Evolutionary conservation across 164 flowering plant genomes (phyloP), one percentile per base, ranked within the genome.

Genomic region (Tinospora cordifolia): DNA sequence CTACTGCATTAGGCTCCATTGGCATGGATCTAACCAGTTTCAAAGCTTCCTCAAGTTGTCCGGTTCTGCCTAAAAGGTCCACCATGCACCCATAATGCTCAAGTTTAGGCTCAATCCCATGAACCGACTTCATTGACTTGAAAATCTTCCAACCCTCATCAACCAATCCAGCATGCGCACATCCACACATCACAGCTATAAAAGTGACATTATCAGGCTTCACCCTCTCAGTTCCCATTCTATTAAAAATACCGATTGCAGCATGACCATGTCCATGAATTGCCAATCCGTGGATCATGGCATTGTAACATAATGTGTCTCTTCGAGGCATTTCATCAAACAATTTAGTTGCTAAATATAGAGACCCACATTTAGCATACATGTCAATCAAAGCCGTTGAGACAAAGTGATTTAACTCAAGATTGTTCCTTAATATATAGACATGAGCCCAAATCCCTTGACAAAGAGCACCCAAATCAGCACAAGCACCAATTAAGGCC

Each of bases 21-120:
- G 88, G 88, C 85, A 88, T 85, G 30, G 65, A 40, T 47, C 39
- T 6, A 40, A 86, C 47, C 51, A 40, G 72, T 67, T 80, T 77
- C 62, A 72, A 72, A 12, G 90, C 90, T 69, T 86, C 88, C 62
- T 70, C 46, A 12, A 87, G 75, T 49, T 51, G 72, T 63, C 91
- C 91, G 0, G 85, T 86, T 73, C 88, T 82, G 30, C 87, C 90
- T 49, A 88, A 80, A 46, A 88, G 84, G 74, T 88, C 92, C 41
- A 88, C 84, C 19, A 88, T 67, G 76, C 88, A 86, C 19, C 86
- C 83, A 73, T 86, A 85, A 71, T 88, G 91, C 82, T 86, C 88
- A 25, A 83, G 70, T 63, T 81, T 81, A 19, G 89, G 89, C 66
- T 80, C 81, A 13, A 86, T 73, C 36, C 85, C 83, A 65, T 83